A percentile compares a stretch with the other conserved stretches of the same genome.
Evolutionary conservation across 306 rosid species (phyloP).

Genomic region (Cicer arietinum): DNA sequence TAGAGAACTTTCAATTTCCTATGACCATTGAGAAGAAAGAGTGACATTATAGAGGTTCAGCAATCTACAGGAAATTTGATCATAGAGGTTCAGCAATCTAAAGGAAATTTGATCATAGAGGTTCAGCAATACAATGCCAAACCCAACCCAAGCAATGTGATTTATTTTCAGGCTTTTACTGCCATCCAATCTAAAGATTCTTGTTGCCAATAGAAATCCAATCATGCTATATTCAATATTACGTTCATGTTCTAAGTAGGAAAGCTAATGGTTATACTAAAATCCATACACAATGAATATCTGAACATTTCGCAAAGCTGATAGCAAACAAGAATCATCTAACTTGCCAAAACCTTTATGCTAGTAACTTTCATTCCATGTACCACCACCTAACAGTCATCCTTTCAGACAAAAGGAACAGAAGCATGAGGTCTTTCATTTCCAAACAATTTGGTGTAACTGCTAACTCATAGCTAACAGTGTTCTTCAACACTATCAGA

Average conservation of each 20-base stretch:
- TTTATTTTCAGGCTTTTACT: conserved; percentile 21
- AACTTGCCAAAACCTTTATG: conserved; percentile 27
- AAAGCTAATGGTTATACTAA: conserved; percentile 7
- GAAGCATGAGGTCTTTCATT: conserved; percentile 19
- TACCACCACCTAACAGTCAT: conserved; percentile 20
- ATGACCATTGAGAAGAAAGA: conserved; percentile 7
- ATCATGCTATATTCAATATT: conserved; percentile 10
- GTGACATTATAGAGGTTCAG: conserved; percentile 7
- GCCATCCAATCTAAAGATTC: conserved; percentile 4
- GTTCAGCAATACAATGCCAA: conserved; percentile 19
- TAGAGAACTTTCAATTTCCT: conserved; percentile 21
- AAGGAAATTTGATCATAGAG: background rate
- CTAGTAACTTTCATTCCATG: conserved; percentile 13
- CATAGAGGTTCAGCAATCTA: background rate
- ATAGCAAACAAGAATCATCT: conserved; percentile 3
- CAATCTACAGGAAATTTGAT: conserved; percentile 15
- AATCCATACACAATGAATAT: conserved; percentile 19
- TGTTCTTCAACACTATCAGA: conserved; percentile 15
- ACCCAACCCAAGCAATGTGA: background rate
- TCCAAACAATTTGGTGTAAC: conserved; percentile 24
- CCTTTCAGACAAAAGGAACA: conserved; percentile 24
- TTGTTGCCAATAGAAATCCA: background rate
- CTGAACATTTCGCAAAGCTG: conserved; percentile 15
- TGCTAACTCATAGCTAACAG: background rate
- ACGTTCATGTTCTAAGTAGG: conserved; percentile 12